Percentiles rank a stretch among this genome's conserved stretches.
Evolutionary conservation across 1,284 basidiomycete genomes (phyloP).

Genomic region (Cystobasidium slooffiae): DNA sequence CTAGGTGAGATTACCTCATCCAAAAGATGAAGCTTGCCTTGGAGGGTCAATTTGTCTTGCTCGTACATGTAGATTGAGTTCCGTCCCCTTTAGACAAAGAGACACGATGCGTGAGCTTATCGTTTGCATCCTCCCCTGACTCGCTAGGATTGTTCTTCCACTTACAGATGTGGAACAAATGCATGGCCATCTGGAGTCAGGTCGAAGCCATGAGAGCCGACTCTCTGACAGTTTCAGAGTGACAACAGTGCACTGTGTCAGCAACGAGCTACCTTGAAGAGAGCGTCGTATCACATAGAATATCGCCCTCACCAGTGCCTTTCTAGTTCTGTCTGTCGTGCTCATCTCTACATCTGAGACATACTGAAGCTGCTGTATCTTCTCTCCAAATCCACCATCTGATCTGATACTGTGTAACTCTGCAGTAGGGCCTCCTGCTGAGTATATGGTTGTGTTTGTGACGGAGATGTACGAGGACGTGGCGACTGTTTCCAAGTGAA

Average conservation of each 20-base stretch:
- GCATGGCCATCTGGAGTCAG: conserved; percentile 45
- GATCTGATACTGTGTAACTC: conserved; percentile 47
- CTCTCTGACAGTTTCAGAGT: conserved; percentile 44
- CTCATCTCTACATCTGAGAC: conserved; percentile 47
- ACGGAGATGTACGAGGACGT: conserved; percentile 53
- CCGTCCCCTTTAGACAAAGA: conserved; percentile 53
- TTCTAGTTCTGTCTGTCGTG: conserved; percentile 51
- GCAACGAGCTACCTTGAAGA: neutral
- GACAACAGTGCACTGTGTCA: neutral
- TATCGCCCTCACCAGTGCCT: conserved; percentile 46
- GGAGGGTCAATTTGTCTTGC: conserved; percentile 48
- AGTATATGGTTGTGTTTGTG: conserved; percentile 55
- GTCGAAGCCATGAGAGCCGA: conserved; percentile 52
- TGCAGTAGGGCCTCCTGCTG: conserved; percentile 58
- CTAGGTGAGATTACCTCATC: conserved; percentile 55
- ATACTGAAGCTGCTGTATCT: conserved; percentile 51
- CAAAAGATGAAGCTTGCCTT: conserved; percentile 52
- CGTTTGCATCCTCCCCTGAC: neutral
- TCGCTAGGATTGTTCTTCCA: neutral
- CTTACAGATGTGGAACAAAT: conserved; percentile 56
- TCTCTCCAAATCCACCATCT: conserved; percentile 48
- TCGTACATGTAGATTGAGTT: conserved; percentile 59
- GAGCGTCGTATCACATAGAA: neutral
- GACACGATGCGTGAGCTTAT: neutral
- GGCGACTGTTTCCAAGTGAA: conserved; percentile 43